phyloP scores from a whole-genome alignment of 2,329 filamentous ascomycete genomes.

The Fusarium coicis region DNA sequence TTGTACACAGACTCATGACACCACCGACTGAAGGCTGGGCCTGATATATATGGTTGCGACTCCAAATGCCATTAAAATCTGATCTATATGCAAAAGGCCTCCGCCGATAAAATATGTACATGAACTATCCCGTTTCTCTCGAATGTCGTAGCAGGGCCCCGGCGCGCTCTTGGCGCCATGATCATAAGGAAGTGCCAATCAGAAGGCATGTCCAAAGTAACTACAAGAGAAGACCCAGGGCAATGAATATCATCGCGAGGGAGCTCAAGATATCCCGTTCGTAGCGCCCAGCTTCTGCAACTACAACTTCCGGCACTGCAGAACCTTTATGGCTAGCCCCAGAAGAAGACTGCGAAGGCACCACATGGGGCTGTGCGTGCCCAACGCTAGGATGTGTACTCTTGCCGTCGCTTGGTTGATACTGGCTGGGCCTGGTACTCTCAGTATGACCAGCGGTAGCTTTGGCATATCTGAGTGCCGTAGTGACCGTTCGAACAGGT shows the following conservation, averaged over 20 bases:
- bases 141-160: rapidly evolving
- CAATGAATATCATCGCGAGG: not conserved
- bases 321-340: rapidly evolving
- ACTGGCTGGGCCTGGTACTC: rapidly evolving
- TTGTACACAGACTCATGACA: not conserved
- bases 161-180: not conserved
- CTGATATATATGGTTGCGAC: too few relatives aligned
- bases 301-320: not conserved
- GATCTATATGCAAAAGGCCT: not conserved
- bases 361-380: too few relatives aligned
- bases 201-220: rapidly evolving
- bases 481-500: not conserved
- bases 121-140: not conserved
- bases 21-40: rapidly evolving
- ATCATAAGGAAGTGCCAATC: too few relatives aligned
- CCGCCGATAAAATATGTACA: not conserved
- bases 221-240: not conserved
- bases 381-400: too few relatives aligned
- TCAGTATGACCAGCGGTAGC: not conserved
- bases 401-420: rapidly evolving
- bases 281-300: not conserved
- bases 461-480: not conserved
- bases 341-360: not conserved
- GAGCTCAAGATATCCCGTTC: rapidly evolving
- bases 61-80: rapidly evolving